Conservation (phyloP, 345 rosid species). For the Acer yangbiense region DNA sequence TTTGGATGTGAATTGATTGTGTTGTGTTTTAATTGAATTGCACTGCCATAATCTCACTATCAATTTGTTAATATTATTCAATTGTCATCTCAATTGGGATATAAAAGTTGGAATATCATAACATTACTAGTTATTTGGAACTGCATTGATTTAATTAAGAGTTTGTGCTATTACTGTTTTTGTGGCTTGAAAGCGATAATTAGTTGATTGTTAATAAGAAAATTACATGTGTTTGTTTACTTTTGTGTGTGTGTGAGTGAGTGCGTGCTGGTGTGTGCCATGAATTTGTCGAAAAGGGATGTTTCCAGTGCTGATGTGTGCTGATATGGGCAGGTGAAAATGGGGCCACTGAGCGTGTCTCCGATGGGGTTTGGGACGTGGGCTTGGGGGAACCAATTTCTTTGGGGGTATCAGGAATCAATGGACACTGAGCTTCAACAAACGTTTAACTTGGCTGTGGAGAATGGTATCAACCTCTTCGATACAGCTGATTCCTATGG, state of each 20-base stretch:
- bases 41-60: not conserved
- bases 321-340: slow-evolving; percentile 53
- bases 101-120: not conserved
- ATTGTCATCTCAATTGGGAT: not conserved
- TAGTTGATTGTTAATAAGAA: not conserved
- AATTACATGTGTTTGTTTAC: not conserved
- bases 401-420: slow-evolving; percentile 85
- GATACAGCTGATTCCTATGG: slow-evolving; percentile 98
- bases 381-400: slow-evolving; percentile 98
- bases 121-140: not conserved
- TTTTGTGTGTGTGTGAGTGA: too few relatives aligned
- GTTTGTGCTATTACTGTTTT: not conserved
- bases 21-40: not conserved
- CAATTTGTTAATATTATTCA: not conserved
- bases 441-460: slow-evolving; percentile 69
- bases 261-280: too few relatives aligned
- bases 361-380: slow-evolving; percentile 98
- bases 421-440: slow-evolving; percentile 85
- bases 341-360: slow-evolving; percentile 85
- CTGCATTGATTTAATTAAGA: not conserved
- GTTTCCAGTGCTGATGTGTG: not conserved
- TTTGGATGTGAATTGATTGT: not conserved
- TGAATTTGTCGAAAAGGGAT: not conserved
- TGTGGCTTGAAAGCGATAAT: not conserved
- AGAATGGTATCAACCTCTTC: slow-evolving; percentile 79